These are phyloP conservation scores for Arthrobotrys conoides DNA, from an alignment of 2,329 filamentous ascomycete species.

Conservation along the genomic window DNA sequence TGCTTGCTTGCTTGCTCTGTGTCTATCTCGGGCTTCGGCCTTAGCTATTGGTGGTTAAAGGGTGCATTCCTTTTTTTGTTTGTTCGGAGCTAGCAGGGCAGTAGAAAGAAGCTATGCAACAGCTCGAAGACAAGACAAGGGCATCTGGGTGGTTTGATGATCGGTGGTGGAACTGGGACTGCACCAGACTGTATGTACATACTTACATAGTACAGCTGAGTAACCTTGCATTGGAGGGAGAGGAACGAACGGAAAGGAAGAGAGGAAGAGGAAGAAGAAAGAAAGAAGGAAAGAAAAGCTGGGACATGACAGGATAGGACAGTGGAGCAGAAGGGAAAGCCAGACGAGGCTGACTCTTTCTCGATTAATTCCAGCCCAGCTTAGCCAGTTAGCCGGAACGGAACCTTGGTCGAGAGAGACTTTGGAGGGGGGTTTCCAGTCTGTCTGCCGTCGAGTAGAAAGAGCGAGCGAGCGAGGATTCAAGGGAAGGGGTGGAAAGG, in stretches of 20 bases:
- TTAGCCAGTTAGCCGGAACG: conserved; percentile 39
- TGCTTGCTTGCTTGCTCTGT: conserved; percentile 25
- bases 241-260: not conserved
- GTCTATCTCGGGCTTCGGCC: conserved; percentile 23
- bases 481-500: conserved; percentile 10
- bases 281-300: not conserved
- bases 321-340: conserved; percentile 38
- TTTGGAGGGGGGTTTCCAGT: conserved; percentile 2
- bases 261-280: conserved; percentile 19
- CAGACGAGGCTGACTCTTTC: conserved; percentile 46
- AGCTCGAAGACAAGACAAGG: conserved; percentile 14
- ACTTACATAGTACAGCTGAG: conserved; percentile 6
- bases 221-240: conserved; percentile 40
- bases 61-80: conserved; percentile 7
- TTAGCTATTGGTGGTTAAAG: conserved; percentile 36
- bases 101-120: conserved; percentile 17
- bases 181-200: not conserved
- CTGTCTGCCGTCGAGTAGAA: conserved; percentile 36
- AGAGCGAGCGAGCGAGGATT: conserved; percentile 30
- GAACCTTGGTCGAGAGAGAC: conserved; percentile 11
- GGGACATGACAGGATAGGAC: conserved; percentile 39
- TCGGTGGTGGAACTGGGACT: conserved; percentile 32
- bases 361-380: not conserved
- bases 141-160: conserved; percentile 24
- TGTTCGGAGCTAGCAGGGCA: conserved; percentile 38